phyloP scores from a whole-genome alignment of 371 early-diverging fungal genomes.

The Mucor racemosus region DNA sequence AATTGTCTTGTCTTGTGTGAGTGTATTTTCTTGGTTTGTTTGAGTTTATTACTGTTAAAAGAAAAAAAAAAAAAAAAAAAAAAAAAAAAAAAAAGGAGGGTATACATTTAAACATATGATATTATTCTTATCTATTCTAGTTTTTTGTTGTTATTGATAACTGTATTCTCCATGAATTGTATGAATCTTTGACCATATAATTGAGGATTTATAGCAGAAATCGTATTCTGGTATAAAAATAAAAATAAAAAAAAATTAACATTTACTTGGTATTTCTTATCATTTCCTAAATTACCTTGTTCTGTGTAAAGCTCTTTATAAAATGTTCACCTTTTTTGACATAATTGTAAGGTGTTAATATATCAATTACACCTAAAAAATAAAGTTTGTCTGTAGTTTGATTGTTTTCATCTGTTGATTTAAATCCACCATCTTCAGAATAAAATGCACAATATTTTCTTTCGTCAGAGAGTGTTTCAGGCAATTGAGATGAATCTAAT shows the following conservation, averaged over 20 bases:
- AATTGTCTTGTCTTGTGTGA: neutral
- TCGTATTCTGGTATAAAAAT: conserved; percentile 52
- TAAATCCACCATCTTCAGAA: conserved; percentile 89
- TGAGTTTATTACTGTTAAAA: neutral
- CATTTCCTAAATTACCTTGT: conserved; percentile 54
- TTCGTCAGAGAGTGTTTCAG: conserved; percentile 52
- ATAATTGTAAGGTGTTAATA: conserved; percentile 89
- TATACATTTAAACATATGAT: neutral
- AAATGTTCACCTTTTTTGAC: conserved; percentile 86
- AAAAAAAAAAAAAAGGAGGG: neutral
- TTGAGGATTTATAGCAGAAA: conserved; percentile 88
- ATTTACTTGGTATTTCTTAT: conserved; percentile 8
- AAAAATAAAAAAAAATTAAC: conserved; percentile 10
- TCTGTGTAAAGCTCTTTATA: conserved; percentile 80
- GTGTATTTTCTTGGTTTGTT: neutral
- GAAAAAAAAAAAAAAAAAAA: too few relatives aligned
- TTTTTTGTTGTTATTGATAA: conserved; percentile 12
- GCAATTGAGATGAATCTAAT: conserved; percentile 57
- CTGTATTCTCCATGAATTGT: conserved; percentile 69
- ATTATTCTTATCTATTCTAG: conserved; percentile 3
- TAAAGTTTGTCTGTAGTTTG: conserved; percentile 73
- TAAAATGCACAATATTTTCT: conserved; percentile 83
- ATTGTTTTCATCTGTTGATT: conserved; percentile 76
- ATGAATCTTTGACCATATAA: conserved; percentile 87
- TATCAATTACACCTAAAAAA: conserved; percentile 95